Percentiles rank a stretch among this genome's conserved stretches.
Conservation (phyloP, 257 asterid species). For the Scutellaria galericulata region DNA sequence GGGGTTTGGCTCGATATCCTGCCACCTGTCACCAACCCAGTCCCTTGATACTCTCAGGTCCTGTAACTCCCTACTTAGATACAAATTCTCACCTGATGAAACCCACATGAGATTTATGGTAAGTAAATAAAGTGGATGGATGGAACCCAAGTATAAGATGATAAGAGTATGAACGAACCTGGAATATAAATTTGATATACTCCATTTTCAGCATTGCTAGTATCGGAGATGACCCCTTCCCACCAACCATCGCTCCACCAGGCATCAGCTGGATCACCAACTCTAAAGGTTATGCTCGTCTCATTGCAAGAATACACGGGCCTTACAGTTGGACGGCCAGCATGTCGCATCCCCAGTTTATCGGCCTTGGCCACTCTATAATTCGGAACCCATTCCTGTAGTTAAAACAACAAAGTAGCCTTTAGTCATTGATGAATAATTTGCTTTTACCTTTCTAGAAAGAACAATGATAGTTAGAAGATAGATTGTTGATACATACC, state of each 20-base stretch:
- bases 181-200: constrained; percentile 73
- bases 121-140: not conserved
- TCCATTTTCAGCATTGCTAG: constrained; percentile 45
- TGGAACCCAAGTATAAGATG: not conserved
- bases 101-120: constrained; percentile 13
- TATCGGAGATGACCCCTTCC: constrained; percentile 80
- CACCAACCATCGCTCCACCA: constrained; percentile 99
- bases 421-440: not conserved
- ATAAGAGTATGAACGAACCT: constrained; percentile 46
- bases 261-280: constrained; percentile 84
- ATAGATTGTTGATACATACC: constrained; percentile 49
- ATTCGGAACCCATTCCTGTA: constrained; percentile 88
- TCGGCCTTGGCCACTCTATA: constrained; percentile 76
- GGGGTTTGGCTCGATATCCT: constrained; percentile 68
- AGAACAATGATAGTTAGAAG: not conserved
- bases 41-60: constrained; percentile 81
- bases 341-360: constrained; percentile 77
- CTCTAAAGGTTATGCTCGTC: constrained; percentile 45
- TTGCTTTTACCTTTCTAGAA: not conserved
- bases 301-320: constrained; percentile 57
- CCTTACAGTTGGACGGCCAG: constrained; percentile 71
- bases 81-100: constrained; percentile 76
- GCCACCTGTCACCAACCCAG: constrained; percentile 89
- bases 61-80: constrained; percentile 53
- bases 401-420: not conserved